These are phyloP conservation scores for Talaromyces atroroseus DNA, from an alignment of 2,329 filamentous ascomycete genomes.

Conservation along the genomic window DNA sequence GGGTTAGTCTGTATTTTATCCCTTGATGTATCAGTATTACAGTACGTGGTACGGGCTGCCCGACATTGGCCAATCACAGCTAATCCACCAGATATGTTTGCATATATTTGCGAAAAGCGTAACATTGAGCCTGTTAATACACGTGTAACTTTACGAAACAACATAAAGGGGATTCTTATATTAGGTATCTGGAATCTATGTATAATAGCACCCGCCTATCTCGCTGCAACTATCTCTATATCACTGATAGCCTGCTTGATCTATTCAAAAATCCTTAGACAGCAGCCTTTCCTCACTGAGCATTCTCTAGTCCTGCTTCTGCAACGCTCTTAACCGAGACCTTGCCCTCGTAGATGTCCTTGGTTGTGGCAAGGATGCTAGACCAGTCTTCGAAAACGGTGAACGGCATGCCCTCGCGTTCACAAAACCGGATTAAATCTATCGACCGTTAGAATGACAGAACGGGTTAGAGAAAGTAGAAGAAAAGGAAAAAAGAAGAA, in stretches of 20 bases:
- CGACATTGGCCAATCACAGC: not conserved
- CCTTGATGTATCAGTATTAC: not conserved
- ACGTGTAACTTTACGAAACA: too few relatives aligned
- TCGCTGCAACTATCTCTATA: not conserved
- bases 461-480: too few relatives aligned
- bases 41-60: not conserved
- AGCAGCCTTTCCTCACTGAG: not conserved
- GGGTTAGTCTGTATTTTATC: not conserved
- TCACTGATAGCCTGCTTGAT: not conserved
- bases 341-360: constrained; percentile 70
- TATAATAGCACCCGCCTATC: not conserved
- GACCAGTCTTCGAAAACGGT: constrained; percentile 82
- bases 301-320: constrained; percentile 33
- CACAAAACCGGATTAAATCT: constrained; percentile 86
- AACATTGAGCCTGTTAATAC: too few relatives aligned
- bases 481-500: not conserved
- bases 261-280: not conserved
- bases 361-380: constrained; percentile 68
- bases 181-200: not conserved
- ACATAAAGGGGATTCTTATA: not conserved
- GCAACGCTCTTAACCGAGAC: constrained; percentile 66
- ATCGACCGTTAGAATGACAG: constrained; percentile 14
- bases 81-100: not conserved
- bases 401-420: constrained; percentile 77
- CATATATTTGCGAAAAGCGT: too few relatives aligned